Base-by-base conservation (phyloP, 768 basidiomycete genomes). In the Dacryopinax primogenitus region DNA sequence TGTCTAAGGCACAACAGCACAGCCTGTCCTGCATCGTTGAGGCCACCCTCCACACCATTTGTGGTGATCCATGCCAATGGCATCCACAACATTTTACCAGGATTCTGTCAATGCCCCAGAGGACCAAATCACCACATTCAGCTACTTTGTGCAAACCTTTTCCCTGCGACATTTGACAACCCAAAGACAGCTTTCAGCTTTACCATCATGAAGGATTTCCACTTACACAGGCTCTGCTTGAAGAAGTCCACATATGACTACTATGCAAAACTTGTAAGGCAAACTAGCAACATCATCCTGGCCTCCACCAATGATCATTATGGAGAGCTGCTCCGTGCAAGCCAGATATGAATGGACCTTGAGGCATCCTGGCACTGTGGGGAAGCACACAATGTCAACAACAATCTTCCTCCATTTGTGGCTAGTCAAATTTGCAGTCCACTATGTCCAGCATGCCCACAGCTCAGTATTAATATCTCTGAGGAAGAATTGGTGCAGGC, bases 221-320 rank as follows among this genome's bases (percentile, higher is more conserved):
- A 64, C 45, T 7, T 44, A 0, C 64, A 67, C 41, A 68, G 15
- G 28, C 62, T 68, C 21, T 28, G 61, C 9, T 67, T 66, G 34
- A 68, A 67, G 41, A 67, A 67, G 39, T 64, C 67, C 1, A 62
- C 67, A 18, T 68, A 67, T 39, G 67, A 68, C 21, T 68, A 67
- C 47, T 13, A 51, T 58, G 33, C n/a, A 12, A 47, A 30, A 18
- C 47, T 67, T 33, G 30, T 26, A 28, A 6, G 37, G 15, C 35
- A 45, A 21, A 66, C 66, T 4, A 66, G 61, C 37, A 16, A 18
- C 18, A 28, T 26, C 37, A n/a, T 15, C 9, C 32, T 12, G 37
- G 16, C 15, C 9, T 62, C n/a, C n/a, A n/a, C n/a, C n/a, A n/a
- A n/a, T n/a, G n/a, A n/a, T n/a, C n/a, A n/a, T n/a, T n/a, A n/a